A percentile compares a stretch with the other conserved stretches of the same genome.
Conservation (phyloP, 352 stramenopile species). For the Pythium plurisporium region DNA sequence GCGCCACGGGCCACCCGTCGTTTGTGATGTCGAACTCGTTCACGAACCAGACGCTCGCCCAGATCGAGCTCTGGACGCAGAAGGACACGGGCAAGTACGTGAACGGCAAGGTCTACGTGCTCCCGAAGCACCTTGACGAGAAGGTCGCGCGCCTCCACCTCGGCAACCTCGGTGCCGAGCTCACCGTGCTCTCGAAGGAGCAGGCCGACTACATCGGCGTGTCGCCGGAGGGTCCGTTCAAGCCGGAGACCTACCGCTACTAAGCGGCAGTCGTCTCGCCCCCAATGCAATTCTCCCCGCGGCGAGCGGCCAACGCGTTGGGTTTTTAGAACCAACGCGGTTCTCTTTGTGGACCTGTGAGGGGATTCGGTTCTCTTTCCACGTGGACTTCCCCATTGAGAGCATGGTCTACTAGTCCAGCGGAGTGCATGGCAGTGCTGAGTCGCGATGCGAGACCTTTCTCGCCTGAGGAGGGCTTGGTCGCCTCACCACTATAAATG, state of each 20-base stretch:
- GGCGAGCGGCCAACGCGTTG: conserved; percentile 1
- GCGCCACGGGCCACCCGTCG: conserved; percentile 97
- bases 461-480: too few species aligned
- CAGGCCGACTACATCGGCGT: conserved; percentile 99
- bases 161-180: conserved; percentile 92
- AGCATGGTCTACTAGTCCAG: background rate
- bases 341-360: conserved; percentile 3
- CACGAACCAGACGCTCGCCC: conserved; percentile 98
- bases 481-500: too few species aligned
- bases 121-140: conserved; percentile 98
- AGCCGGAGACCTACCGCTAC: conserved; percentile 98
- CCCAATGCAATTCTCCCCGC: too few species aligned
- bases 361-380: too few species aligned
- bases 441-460: too few species aligned
- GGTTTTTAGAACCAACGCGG: background rate
- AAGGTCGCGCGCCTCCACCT: conserved; percentile 98
- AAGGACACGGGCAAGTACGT: conserved; percentile 94
- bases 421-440: background rate
- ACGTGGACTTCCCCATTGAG: conserved; percentile 1
- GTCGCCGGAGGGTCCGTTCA: conserved; percentile 92
- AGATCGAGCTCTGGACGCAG: conserved; percentile 98
- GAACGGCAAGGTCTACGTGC: conserved; percentile 96
- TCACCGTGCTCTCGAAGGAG: conserved; percentile 93
- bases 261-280: too few species aligned
- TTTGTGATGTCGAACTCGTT: conserved; percentile 99